Percentiles rank a stretch among this genome's conserved stretches.
phyloP scores from a whole-genome alignment of 768 basidiomycete genomes.

The Mycena rosella region DNA sequence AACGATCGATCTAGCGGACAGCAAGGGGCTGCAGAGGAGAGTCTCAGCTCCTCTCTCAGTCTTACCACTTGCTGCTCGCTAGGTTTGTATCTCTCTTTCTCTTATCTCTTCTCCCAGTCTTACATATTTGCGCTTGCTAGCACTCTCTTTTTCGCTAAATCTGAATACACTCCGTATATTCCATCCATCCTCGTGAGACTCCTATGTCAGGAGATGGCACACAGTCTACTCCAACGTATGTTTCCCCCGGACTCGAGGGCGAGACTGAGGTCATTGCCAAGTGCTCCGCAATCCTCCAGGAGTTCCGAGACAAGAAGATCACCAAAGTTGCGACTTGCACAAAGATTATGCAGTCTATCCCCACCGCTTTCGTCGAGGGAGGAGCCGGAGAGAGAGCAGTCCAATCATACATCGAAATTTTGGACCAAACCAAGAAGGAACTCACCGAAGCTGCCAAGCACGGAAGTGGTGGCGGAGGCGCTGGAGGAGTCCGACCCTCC shows the following conservation, averaged over 20 bases:
- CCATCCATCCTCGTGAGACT: not conserved
- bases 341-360: constrained; percentile 5
- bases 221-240: not conserved
- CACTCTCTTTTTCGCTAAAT: too few relatives aligned
- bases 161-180: not conserved
- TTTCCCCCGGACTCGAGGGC: not conserved
- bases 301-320: not conserved
- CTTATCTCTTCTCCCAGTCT: too few relatives aligned
- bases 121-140: too few relatives aligned
- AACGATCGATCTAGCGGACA: too few relatives aligned
- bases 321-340: not conserved
- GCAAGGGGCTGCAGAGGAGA: too few relatives aligned
- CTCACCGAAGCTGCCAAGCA: not conserved
- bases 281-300: not conserved
- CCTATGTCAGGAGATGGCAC: constrained; percentile 16
- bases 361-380: not conserved
- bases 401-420: not conserved
- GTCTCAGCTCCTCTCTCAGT: too few relatives aligned
- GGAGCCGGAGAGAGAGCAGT: not conserved
- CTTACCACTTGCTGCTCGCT: too few relatives aligned
- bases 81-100: too few relatives aligned
- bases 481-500: not conserved
- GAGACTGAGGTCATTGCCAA: not conserved
- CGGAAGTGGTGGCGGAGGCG: not conserved
- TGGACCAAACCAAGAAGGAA: constrained; percentile 7